Conservation (phyloP, 2,329 filamentous ascomycete genomes). For the Capronia americana region DNA sequence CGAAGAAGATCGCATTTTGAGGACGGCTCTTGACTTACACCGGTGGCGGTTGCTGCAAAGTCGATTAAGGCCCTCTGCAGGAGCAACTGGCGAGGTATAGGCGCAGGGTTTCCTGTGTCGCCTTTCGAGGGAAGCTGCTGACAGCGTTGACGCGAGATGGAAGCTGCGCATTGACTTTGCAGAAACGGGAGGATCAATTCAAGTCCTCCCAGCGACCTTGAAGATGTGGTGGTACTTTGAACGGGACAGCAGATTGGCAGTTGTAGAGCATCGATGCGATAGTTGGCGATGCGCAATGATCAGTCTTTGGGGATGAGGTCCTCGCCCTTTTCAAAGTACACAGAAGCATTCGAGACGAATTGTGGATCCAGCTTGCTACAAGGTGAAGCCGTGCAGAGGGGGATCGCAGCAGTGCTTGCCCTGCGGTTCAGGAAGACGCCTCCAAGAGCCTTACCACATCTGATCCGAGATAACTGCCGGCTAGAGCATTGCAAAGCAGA, state of each 20-base stretch:
- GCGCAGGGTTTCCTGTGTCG: neutral
- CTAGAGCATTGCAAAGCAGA: neutral
- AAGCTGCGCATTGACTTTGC: neutral
- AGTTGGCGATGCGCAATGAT: neutral
- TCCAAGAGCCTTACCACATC: neutral
- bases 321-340: neutral
- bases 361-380: neutral
- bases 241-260: neutral
- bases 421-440: neutral
- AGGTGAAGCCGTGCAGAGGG: neutral
- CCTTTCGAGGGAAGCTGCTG: neutral
- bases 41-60: neutral
- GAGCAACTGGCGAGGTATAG: neutral
- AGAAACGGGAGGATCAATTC: neutral
- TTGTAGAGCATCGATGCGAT: neutral
- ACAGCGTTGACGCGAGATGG: neutral
- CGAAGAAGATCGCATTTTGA: neutral
- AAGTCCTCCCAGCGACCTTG: no score
- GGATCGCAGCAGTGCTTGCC: neutral
- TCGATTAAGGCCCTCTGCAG: slow-evolving; percentile 1
- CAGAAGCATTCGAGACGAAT: neutral
- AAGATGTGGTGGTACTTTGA: neutral
- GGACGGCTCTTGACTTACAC: neutral
- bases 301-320: neutral
- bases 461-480: neutral